phyloP scores from a whole-genome alignment of 1,139 yeast genomes.

The Lodderomyces oxycetoniae region DNA sequence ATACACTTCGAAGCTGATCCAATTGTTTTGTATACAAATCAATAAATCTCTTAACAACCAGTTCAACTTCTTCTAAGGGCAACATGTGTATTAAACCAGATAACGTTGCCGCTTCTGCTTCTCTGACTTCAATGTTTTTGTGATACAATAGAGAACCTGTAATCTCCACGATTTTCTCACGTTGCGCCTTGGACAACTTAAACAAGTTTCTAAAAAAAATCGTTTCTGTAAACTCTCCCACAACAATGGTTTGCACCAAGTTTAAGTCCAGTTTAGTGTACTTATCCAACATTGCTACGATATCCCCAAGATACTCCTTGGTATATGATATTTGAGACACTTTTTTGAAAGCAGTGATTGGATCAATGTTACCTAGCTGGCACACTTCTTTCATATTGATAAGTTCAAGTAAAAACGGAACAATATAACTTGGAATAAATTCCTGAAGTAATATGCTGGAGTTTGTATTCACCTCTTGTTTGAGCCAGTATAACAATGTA shows the following conservation, averaged over 20 bases:
- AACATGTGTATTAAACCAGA: constrained; percentile 80
- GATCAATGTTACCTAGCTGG: constrained; percentile 62
- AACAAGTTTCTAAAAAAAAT: constrained; percentile 72
- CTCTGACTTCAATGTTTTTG: constrained; percentile 71
- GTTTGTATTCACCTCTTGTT: constrained; percentile 39
- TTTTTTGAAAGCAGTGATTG: constrained; percentile 48
- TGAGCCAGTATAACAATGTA: constrained; percentile 41
- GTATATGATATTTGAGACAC: constrained; percentile 59
- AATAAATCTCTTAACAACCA: constrained; percentile 24
- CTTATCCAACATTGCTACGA: constrained; percentile 49
- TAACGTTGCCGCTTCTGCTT: constrained; percentile 67
- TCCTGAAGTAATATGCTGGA: constrained; percentile 37
- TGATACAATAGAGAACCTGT: constrained; percentile 56
- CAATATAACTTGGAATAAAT: constrained; percentile 39
- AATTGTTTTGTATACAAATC: constrained; percentile 25
- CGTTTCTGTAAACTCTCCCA: constrained; percentile 69
- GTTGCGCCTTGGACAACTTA: constrained; percentile 46
- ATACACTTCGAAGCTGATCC: constrained; percentile 29
- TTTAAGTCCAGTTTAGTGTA: constrained; percentile 44
- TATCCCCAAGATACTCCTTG: constrained; percentile 33
- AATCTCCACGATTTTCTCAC: constrained; percentile 47
- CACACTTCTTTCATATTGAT: constrained; percentile 77
- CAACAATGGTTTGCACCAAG: constrained; percentile 64
- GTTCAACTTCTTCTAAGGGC: constrained; percentile 52
- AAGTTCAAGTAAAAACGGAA: constrained; percentile 69